Percentiles rank a stretch among this genome's conserved stretches.
Evolutionary conservation across 2,329 filamentous ascomycete species (phyloP).

Genomic region (Aspergillus sp.): DNA sequence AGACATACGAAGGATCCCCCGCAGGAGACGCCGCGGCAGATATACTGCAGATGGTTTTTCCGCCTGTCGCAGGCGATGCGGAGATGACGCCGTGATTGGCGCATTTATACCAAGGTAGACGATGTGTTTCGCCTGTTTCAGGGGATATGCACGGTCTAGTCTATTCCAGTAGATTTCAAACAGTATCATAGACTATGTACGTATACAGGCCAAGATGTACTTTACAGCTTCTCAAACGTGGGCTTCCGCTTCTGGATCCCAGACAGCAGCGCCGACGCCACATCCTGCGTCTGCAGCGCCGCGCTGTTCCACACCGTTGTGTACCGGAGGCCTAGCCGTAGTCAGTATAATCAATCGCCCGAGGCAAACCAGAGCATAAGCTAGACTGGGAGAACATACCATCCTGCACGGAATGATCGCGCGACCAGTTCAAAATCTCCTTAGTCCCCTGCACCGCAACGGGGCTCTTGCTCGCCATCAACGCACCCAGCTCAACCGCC

Average conservation of each 20-base stretch:
- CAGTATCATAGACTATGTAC: not conserved
- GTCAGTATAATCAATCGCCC: not conserved
- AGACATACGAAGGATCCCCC: no score
- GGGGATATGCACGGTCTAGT: no score
- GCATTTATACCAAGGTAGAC: not conserved
- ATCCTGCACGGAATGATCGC: constrained; percentile 74
- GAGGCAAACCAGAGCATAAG: not conserved
- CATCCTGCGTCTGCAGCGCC: constrained; percentile 76
- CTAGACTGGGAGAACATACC: constrained; percentile 49
- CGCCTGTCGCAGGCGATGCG: not conserved
- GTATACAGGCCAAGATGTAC: not conserved
- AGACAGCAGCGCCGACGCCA: constrained; percentile 69
- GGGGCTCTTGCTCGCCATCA: constrained; percentile 78
- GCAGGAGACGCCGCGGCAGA: not conserved
- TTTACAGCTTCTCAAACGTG: constrained; percentile 77
- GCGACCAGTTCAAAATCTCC: constrained; percentile 76
- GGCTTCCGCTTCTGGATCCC: constrained; percentile 76
- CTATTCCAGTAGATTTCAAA: not conserved
- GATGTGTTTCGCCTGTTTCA: not conserved
- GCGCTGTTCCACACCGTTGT: constrained; percentile 85
- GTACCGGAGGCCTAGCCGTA: constrained; percentile 67
- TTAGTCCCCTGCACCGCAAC: constrained; percentile 86
- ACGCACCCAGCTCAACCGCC: constrained; percentile 60
- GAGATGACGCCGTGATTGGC: not conserved
- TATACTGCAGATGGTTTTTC: not conserved